phyloP scores from a whole-genome alignment of 345 rosid genomes.

The Cardamine occulta region DNA sequence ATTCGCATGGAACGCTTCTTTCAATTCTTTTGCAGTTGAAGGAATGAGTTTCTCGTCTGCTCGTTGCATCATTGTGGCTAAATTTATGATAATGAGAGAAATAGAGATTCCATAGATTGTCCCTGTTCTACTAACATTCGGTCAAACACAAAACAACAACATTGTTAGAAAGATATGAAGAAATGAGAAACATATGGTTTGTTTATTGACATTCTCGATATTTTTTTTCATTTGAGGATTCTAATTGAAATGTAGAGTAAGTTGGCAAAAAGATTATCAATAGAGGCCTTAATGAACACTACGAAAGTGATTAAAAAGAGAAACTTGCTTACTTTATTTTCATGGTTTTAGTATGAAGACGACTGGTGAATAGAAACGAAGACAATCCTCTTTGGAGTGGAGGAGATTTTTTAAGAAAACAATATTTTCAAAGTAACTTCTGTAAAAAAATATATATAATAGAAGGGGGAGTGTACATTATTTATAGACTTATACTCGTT shows the following conservation, averaged over 20 bases:
- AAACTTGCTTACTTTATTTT: slow-evolving; percentile 20
- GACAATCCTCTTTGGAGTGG: neutral
- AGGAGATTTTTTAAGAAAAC: neutral
- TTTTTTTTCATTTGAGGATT: neutral
- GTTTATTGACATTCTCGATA: neutral
- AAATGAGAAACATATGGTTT: neutral
- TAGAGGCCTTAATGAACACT: neutral
- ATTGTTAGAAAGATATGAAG: neutral
- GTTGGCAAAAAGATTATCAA: neutral
- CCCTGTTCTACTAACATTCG: slow-evolving; percentile 54
- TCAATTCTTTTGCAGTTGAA: slow-evolving; percentile 83
- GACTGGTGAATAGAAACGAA: slow-evolving; percentile 11
- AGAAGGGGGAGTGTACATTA: neutral
- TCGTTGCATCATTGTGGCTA: slow-evolving; percentile 88
- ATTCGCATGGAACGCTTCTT: slow-evolving; percentile 79
- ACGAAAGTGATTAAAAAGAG: neutral
- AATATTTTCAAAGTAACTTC: neutral
- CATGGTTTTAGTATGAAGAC: slow-evolving; percentile 19
- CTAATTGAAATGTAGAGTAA: neutral
- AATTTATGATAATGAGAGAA: slow-evolving; percentile 72
- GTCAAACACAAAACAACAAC: slow-evolving; percentile 7
- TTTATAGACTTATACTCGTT: neutral
- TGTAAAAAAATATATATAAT: no score
- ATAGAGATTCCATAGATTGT: slow-evolving; percentile 75
- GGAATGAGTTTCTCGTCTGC: slow-evolving; percentile 92